Conservation (phyloP, 345 rosid genomes). For the Rhodamnia rubescens region DNA sequence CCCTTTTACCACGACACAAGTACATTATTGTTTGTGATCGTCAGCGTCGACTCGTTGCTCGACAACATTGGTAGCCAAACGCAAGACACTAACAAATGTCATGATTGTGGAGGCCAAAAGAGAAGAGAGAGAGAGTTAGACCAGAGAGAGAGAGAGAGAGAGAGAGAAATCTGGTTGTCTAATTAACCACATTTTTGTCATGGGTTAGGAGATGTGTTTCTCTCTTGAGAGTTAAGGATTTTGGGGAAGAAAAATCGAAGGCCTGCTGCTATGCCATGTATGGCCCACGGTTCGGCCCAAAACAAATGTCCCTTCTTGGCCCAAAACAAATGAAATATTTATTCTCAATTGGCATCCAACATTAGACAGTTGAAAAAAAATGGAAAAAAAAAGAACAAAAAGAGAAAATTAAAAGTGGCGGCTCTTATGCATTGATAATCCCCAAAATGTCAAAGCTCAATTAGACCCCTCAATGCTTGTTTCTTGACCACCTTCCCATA, state of each 20-base stretch:
- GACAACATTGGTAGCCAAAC: background rate
- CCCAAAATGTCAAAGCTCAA: constrained; percentile 13
- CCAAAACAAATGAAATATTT: background rate
- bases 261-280: background rate
- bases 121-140: background rate
- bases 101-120: background rate
- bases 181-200: background rate
- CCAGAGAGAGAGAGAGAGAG: too few relatives aligned
- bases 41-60: background rate
- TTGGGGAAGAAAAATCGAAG: background rate
- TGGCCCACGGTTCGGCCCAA: background rate
- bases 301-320: background rate
- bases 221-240: background rate
- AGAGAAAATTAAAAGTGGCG: background rate
- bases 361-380: background rate
- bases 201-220: background rate
- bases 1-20: background rate
- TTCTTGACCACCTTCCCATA: constrained; percentile 69
- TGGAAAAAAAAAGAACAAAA: background rate
- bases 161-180: background rate
- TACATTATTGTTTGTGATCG: background rate
- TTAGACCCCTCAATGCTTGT: constrained; percentile 53
- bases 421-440: background rate
- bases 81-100: background rate
- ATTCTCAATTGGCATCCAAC: background rate